Evolutionary conservation across 2,329 filamentous ascomycete species (phyloP).

Genomic region (Calonectria leucothoes): DNA sequence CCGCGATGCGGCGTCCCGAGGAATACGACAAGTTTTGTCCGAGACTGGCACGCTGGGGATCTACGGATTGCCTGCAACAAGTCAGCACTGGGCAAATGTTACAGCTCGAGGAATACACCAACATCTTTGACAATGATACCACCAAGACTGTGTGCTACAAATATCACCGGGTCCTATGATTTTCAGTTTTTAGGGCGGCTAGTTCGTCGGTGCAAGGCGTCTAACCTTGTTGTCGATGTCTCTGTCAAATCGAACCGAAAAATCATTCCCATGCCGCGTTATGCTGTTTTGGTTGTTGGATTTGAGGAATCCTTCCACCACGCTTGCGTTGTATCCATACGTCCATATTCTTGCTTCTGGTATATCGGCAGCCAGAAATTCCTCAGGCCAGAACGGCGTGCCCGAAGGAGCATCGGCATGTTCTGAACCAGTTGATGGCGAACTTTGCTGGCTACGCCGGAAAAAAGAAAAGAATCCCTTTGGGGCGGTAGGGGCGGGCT

Average conservation of each 20-base stretch:
- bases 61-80: constrained; percentile 44
- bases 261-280: constrained; percentile 48
- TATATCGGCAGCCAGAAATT: constrained; percentile 50
- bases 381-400: constrained; percentile 49
- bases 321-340: constrained; percentile 55
- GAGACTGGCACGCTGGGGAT: constrained; percentile 38
- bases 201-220: too few species aligned
- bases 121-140: constrained; percentile 53
- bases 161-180: constrained; percentile 46
- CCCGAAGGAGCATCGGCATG: neutral
- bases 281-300: constrained; percentile 52
- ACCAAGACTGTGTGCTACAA: constrained; percentile 52
- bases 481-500: neutral
- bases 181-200: neutral
- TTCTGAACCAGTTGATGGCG: neutral
- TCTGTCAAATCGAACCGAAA: constrained; percentile 44
- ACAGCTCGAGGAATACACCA: constrained; percentile 1
- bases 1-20: constrained; percentile 55
- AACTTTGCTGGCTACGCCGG: neutral
- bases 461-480: constrained; percentile 2
- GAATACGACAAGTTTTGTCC: constrained; percentile 51
- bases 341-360: constrained; percentile 51
- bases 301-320: constrained; percentile 48
- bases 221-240: constrained; percentile 32
- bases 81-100: neutral